These are phyloP conservation scores for Plectranthus barbatus DNA, from an alignment of 257 asterid genomes.

Conservation along the genomic window DNA sequence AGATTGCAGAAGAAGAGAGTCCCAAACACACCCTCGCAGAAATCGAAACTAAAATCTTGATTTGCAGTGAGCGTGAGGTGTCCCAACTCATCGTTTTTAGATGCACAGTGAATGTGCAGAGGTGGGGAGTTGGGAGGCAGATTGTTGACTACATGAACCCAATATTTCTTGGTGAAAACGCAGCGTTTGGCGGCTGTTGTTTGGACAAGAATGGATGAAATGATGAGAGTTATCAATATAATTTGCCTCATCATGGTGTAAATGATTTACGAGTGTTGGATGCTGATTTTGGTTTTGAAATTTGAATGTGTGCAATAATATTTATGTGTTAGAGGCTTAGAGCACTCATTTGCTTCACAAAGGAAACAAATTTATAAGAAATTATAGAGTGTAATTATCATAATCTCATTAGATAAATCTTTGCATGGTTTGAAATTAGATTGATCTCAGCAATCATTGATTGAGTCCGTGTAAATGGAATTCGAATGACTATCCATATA, in stretches of 20 bases:
- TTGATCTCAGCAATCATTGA: too few relatives aligned
- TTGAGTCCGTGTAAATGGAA: too few relatives aligned
- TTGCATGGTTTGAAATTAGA: too few relatives aligned
- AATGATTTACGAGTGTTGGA: background rate
- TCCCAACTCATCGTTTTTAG: background rate
- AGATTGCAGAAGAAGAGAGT: background rate
- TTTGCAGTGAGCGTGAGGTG: background rate
- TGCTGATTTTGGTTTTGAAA: too few relatives aligned
- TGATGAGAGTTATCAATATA: background rate
- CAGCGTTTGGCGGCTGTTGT: background rate
- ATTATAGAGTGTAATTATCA: too few relatives aligned
- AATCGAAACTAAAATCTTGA: background rate
- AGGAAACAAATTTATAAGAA: too few relatives aligned
- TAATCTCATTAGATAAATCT: too few relatives aligned
- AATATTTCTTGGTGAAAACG: background rate
- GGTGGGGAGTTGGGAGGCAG: background rate
- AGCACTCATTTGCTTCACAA: too few relatives aligned
- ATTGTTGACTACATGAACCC: background rate
- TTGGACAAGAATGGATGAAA: background rate
- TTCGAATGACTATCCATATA: too few relatives aligned
- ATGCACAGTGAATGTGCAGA: background rate
- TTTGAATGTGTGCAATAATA: too few relatives aligned
- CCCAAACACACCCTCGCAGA: background rate
- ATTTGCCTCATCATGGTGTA: background rate
- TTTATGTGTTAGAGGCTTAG: too few relatives aligned